Percentiles rank a stretch among this genome's conserved stretches.
Evolutionary conservation across 2,329 filamentous ascomycete genomes (phyloP).

Genomic region (Cucurbitaria berberidis): DNA sequence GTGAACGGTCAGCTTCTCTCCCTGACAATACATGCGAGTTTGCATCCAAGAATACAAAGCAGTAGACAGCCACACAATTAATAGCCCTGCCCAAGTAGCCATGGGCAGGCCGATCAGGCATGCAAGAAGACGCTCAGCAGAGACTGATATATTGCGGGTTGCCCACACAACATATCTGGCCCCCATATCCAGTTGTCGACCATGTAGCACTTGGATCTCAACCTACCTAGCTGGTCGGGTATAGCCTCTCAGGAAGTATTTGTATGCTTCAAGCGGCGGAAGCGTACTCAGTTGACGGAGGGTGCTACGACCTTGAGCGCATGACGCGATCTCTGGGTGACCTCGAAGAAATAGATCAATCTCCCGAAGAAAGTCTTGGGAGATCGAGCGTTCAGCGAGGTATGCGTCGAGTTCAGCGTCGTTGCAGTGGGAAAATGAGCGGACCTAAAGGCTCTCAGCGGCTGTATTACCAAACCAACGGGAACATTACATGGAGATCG

Average conservation of each 20-base stretch:
- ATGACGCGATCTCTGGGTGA: slow-evolving; percentile 27
- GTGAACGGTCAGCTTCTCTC: background rate
- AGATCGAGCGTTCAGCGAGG: slow-evolving; percentile 21
- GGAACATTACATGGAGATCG: slow-evolving; percentile 2
- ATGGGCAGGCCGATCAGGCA: background rate
- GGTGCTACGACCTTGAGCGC: slow-evolving; percentile 13
- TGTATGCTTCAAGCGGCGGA: slow-evolving; percentile 30
- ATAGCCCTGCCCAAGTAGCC: background rate
- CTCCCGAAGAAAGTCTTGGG: slow-evolving; percentile 28
- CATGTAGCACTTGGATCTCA: background rate
- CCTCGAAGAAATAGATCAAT: slow-evolving; percentile 30
- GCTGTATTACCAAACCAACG: background rate
- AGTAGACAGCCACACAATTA: background rate
- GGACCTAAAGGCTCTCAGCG: slow-evolving; percentile 14
- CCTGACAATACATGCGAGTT: background rate
- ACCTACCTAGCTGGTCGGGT: slow-evolving; percentile 34
- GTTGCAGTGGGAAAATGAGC: slow-evolving; percentile 16
- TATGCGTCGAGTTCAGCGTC: slow-evolving; percentile 26
- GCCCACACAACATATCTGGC: background rate
- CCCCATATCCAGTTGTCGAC: background rate
- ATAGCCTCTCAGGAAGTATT: slow-evolving; percentile 35
- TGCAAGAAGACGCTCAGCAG: background rate
- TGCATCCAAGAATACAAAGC: background rate
- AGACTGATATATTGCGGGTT: background rate
- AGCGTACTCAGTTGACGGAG: slow-evolving; percentile 17